These are phyloP conservation scores for Phylloboletellus chloephorus DNA, from an alignment of 1,284 basidiomycete species.

Conservation along the genomic window DNA sequence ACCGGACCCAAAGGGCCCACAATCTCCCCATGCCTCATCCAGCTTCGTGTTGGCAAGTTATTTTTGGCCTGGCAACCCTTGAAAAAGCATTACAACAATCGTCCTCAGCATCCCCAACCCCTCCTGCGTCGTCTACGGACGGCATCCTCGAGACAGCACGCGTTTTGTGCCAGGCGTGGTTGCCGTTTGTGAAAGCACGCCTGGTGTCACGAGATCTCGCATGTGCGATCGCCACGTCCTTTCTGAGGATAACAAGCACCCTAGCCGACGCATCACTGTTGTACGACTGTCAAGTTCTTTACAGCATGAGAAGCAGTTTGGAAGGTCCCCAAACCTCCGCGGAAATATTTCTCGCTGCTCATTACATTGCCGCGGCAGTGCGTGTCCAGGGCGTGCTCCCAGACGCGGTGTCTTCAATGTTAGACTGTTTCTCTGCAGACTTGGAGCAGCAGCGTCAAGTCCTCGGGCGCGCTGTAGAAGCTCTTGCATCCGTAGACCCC, in stretches of 20 bases:
- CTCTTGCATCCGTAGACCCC: conserved; percentile 17
- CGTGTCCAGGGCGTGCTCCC: conserved; percentile 16
- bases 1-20: not conserved
- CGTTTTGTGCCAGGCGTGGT: conserved; percentile 42
- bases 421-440: conserved; percentile 15
- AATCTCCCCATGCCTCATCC: conserved; percentile 8
- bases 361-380: conserved; percentile 22
- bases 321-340: conserved; percentile 4
- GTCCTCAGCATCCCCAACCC: not conserved
- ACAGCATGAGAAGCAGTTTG: conserved; percentile 7
- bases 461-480: conserved; percentile 13
- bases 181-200: conserved; percentile 17
- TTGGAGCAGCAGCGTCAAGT: conserved; percentile 11
- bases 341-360: conserved; percentile 16
- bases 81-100: conserved; percentile 18
- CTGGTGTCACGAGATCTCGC: conserved; percentile 28
- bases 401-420: conserved; percentile 9
- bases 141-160: conserved; percentile 31
- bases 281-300: conserved; percentile 25
- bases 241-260: conserved; percentile 42
- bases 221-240: conserved; percentile 37
- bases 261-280: conserved; percentile 36
- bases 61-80: conserved; percentile 30
- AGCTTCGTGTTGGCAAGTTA: conserved; percentile 21
- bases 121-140: not conserved